A percentile compares a stretch with the other conserved stretches of the same genome.
These are phyloP conservation scores for Phenoliferia sp. DNA, from an alignment of 1,284 basidiomycete species.

Conservation along the genomic window DNA sequence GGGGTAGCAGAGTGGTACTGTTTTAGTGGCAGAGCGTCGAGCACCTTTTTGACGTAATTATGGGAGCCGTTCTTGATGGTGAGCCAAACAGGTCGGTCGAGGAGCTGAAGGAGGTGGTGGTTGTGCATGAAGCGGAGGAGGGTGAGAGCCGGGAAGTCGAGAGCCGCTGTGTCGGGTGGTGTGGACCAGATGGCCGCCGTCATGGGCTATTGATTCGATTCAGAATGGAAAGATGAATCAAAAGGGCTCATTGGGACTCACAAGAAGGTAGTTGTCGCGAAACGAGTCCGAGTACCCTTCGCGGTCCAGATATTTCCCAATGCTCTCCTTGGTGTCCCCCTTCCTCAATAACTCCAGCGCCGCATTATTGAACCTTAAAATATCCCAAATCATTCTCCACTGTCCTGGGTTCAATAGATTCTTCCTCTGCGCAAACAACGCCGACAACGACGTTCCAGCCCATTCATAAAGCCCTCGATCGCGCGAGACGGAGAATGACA, in stretches of 20 bases:
- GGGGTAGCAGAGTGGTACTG: slow-evolving; percentile 58
- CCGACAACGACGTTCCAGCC: slow-evolving; percentile 59
- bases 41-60: slow-evolving; percentile 61
- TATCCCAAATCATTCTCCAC: slow-evolving; percentile 73
- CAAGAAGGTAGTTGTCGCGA: slow-evolving; percentile 71
- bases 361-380: slow-evolving; percentile 70
- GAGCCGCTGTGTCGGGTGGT: slow-evolving; percentile 63
- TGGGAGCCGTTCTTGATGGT: slow-evolving; percentile 70
- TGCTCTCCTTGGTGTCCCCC: slow-evolving; percentile 44
- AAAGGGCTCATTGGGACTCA: slow-evolving; percentile 44
- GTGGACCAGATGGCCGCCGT: slow-evolving; percentile 77
- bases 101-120: slow-evolving; percentile 70
- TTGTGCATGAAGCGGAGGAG: slow-evolving; percentile 74
- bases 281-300: slow-evolving; percentile 67
- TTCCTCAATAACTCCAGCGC: slow-evolving; percentile 46
- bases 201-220: slow-evolving; percentile 60
- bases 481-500: slow-evolving; percentile 73
- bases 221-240: too few species aligned
- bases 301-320: slow-evolving; percentile 63
- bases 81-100: slow-evolving; percentile 69
- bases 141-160: slow-evolving; percentile 68
- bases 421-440: slow-evolving; percentile 61
- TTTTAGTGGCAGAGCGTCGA: slow-evolving; percentile 52
- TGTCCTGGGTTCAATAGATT: slow-evolving; percentile 62
- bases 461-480: slow-evolving; percentile 66